Base-by-base conservation (phyloP, 192 early-diverging fungal genomes). In the Coemansia sp. region DNA sequence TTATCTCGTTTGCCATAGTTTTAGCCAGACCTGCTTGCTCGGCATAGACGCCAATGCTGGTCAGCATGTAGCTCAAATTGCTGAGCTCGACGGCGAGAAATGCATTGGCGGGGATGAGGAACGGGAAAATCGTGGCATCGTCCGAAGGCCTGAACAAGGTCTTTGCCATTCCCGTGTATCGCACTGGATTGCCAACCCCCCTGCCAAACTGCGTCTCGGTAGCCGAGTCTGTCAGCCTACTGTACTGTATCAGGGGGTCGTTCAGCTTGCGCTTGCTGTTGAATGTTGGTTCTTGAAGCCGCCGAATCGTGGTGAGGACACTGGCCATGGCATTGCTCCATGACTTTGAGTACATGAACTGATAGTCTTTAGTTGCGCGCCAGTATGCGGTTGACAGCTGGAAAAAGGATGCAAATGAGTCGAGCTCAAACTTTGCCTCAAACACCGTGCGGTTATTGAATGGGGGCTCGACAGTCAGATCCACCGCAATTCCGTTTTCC, bases 371-470 rank as follows among this genome's bases (percentile, higher is more conserved):
- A 3, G 89, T 87, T 7, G 84, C 54, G 8, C 65, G 49, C 79
- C 85, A 90, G 59, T 85, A 91, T 19, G 63, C 25, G 47, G 82
- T 67, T 0, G 87, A 81, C 2, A 90, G 42, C 29, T 87, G 78
- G 39, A 92, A 70, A 25, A 91, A 92, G 15, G 89, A 85, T 0
- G 84, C 85, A 40, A 90, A 67, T 14, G 89, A 90, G 78, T 92
- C 90, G 35, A 92, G 68, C 60, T 92, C 90, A 61, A 79, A 88
- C 68, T 92, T 92, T 22, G 88, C 81, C 64, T 92, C 78, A 51
- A 75, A 80, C 56, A 80, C 78, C 2, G 65, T 59, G 25, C 10
- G 24, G 36, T 68, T 71, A 51, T 80, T 25, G 29, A 68, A 74
- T 15, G 62, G 42, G 35, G 78, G 78, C 12, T 9, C 22, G 22